Evolutionary conservation across 192 early-diverging fungal genomes (phyloP).

Genomic region (Mortierella alpina): DNA sequence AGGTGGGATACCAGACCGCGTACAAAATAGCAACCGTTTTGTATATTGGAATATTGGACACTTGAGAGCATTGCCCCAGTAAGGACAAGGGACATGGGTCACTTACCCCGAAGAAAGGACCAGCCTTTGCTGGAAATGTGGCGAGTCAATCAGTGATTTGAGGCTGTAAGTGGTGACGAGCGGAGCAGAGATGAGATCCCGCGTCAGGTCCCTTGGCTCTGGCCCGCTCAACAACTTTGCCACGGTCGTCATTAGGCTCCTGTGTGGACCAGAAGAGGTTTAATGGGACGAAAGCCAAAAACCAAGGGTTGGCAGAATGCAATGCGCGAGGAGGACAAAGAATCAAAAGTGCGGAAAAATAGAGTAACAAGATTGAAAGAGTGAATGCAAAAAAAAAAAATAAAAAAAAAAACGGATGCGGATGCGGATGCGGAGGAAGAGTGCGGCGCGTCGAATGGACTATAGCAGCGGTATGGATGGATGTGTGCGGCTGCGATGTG

Average conservation of each 20-base stretch:
- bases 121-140: conserved; percentile 35
- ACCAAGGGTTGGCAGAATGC: neutral
- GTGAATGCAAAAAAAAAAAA: neutral
- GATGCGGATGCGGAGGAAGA: too few species aligned
- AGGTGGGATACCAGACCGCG: too few species aligned
- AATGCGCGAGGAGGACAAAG: too few species aligned
- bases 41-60: neutral
- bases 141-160: conserved; percentile 41
- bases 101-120: conserved; percentile 37
- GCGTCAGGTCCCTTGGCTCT: conserved; percentile 28
- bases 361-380: too few species aligned
- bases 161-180: conserved; percentile 34
- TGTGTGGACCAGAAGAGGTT: neutral
- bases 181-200: conserved; percentile 42
- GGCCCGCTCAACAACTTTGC: neutral
- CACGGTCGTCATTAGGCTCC: neutral
- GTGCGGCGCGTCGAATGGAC: too few species aligned
- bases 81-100: too few species aligned
- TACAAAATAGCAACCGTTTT: too few species aligned
- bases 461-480: too few species aligned
- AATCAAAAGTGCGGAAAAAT: too few species aligned
- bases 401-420: neutral
- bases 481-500: too few species aligned
- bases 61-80: neutral
- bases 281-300: neutral